These are phyloP conservation scores for Yamagishiella unicocca DNA, from an alignment of 139 green algal genomes.

Conservation along the genomic window DNA sequence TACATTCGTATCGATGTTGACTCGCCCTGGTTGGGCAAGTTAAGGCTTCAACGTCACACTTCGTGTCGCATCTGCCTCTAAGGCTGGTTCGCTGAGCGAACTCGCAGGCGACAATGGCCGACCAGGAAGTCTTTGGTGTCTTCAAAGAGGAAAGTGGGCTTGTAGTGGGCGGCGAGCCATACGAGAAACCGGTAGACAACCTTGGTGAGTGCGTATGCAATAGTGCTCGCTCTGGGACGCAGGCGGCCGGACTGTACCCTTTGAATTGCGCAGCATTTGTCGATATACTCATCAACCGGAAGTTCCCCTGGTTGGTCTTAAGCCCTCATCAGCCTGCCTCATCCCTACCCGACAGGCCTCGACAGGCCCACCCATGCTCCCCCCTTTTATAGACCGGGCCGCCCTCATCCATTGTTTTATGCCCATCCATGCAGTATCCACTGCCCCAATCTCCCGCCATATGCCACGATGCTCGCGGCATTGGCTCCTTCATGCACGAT, in stretches of 20 bases:
- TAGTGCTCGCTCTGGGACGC: not conserved
- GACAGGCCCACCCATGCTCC: not conserved
- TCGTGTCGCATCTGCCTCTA: no score
- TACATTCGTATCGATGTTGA: no score
- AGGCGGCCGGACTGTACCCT: no score
- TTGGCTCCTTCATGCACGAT: not conserved
- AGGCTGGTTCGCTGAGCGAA: no score
- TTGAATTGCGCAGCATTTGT: no score
- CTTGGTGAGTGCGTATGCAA: not conserved
- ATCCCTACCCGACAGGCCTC: not conserved
- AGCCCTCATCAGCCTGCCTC: not conserved
- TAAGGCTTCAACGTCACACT: no score
- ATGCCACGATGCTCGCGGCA: not conserved
- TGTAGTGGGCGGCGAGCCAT: slow-evolving; percentile 19
- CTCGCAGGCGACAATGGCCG: slow-evolving; percentile 10
- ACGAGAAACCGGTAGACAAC: not conserved
- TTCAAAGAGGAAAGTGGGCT: slow-evolving; percentile 20
- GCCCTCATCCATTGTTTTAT: no score
- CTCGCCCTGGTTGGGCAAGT: no score
- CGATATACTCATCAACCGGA: not conserved
- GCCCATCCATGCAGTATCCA: no score
- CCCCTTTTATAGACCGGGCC: no score
- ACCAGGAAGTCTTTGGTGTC: slow-evolving; percentile 2
- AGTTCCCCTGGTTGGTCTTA: not conserved
- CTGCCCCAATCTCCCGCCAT: not conserved